Evolutionary conservation across 257 asterid species (phyloP).

Genomic region (Sherardia arvensis): DNA sequence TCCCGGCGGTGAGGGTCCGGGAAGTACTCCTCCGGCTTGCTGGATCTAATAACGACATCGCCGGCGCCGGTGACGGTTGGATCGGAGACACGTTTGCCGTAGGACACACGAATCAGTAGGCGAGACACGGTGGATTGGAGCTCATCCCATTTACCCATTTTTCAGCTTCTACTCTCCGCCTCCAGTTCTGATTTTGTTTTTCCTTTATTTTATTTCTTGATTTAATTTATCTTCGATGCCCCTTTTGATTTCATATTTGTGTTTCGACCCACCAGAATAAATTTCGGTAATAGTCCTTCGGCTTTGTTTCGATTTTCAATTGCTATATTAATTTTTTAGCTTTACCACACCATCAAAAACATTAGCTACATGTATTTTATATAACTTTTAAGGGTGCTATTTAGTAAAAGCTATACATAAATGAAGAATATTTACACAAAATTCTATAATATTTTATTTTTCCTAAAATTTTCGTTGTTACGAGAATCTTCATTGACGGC

Average conservation of each 20-base stretch:
- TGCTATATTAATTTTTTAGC: too few relatives aligned
- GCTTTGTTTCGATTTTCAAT: not conserved
- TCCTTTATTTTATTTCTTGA: not conserved
- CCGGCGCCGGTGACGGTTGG: constrained; percentile 10
- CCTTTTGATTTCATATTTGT: not conserved
- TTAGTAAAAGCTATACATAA: too few relatives aligned
- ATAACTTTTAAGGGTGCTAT: too few relatives aligned
- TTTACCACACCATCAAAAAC: too few relatives aligned
- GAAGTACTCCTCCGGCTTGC: constrained; percentile 19
- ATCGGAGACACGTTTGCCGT: constrained; percentile 4
- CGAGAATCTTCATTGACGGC: too few relatives aligned
- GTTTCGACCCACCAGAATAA: not conserved
- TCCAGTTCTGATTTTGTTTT: not conserved
- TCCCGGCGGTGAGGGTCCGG: constrained; percentile 34
- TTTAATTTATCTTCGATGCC: not conserved
- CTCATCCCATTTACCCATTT: constrained; percentile 24
- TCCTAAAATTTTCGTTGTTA: too few relatives aligned
- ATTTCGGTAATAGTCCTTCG: not conserved
- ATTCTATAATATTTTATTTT: too few relatives aligned
- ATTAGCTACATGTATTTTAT: too few relatives aligned
- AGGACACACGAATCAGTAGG: constrained; percentile 13
- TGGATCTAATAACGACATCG: constrained; percentile 7
- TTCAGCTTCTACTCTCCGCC: not conserved
- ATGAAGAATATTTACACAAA: too few relatives aligned
- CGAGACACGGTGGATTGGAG: constrained; percentile 19